Percentiles rank a stretch among this genome's conserved stretches.
Conservation (phyloP, 345 rosid genomes). For the Rhodomyrtus tomentosa region DNA sequence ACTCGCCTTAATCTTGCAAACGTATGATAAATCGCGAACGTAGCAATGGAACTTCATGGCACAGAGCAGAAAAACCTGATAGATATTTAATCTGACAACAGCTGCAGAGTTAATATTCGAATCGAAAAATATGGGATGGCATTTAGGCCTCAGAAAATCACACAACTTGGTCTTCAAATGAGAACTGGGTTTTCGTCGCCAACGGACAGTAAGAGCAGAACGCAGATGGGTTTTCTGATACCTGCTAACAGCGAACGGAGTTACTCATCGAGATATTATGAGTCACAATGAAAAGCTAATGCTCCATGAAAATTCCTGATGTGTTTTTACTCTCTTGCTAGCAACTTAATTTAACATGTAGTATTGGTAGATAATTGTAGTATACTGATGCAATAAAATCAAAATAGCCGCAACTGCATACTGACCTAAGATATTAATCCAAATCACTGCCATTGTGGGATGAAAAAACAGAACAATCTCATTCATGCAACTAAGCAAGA, state of each 20-base stretch:
- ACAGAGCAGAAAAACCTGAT: constrained; percentile 62
- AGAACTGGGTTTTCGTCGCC: constrained; percentile 42
- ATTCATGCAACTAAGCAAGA: neutral
- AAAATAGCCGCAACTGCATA: neutral
- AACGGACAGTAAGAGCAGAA: constrained; percentile 45
- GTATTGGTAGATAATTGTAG: neutral
- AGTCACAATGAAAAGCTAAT: neutral
- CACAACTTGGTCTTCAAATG: constrained; percentile 32
- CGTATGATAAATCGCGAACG: constrained; percentile 33
- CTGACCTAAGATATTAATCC: neutral
- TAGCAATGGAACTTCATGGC: constrained; percentile 86
- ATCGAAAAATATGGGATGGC: constrained; percentile 74
- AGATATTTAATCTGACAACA: constrained; percentile 64
- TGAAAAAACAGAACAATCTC: neutral
- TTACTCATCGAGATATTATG: neutral
- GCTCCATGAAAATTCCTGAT: neutral
- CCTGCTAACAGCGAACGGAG: constrained; percentile 16
- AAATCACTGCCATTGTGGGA: neutral
- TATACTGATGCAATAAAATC: neutral
- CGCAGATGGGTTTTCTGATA: constrained; percentile 52
- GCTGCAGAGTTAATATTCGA: constrained; percentile 60
- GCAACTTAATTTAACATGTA: neutral
- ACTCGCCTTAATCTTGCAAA: constrained; percentile 31
- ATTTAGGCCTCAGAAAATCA: constrained; percentile 56
- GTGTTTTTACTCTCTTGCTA: neutral